Conservation (phyloP, 2,329 filamentous ascomycete genomes). For the Ambrosiella xylebori region DNA sequence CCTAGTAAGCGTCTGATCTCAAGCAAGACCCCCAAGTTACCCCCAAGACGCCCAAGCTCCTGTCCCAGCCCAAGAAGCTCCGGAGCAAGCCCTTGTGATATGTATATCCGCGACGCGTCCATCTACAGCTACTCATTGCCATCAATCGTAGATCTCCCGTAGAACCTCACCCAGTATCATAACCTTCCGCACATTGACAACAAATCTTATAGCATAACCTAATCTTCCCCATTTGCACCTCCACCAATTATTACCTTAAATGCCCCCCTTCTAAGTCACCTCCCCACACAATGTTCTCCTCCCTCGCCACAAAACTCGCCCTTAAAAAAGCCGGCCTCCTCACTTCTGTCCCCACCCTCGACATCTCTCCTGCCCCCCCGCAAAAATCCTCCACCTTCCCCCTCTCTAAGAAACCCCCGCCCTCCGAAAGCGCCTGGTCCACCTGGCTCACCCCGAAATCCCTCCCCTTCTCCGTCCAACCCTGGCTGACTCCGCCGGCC, state of each 20-base stretch:
- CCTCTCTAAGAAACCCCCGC: conserved; percentile 10
- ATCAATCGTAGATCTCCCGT: too few relatives aligned
- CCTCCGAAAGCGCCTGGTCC: conserved; percentile 19
- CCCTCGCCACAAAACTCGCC: conserved; percentile 39
- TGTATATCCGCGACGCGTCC: not conserved
- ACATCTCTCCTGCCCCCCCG: conserved; percentile 15
- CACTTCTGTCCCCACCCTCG: conserved; percentile 30
- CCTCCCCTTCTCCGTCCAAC: conserved; percentile 34
- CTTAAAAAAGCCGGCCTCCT: conserved; percentile 39
- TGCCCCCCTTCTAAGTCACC: not conserved
- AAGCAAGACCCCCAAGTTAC: too few relatives aligned
- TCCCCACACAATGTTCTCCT: conserved; percentile 32
- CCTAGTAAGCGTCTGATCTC: not conserved
- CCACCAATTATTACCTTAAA: not conserved
- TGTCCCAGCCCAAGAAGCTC: not conserved
- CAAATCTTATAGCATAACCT: not conserved
- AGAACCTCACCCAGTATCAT: too few relatives aligned
- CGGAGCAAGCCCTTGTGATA: not conserved
- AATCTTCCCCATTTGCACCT: not conserved
- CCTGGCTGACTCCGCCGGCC: conserved; percentile 35
- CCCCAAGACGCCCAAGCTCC: not conserved
- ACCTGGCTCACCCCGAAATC: conserved; percentile 33
- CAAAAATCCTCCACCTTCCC: conserved; percentile 16
- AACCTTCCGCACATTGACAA: too few relatives aligned
- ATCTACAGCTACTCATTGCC: not conserved